Evolutionary conservation across 352 stramenopile genomes (phyloP).

Genomic region (Pythium guiyangense): DNA sequence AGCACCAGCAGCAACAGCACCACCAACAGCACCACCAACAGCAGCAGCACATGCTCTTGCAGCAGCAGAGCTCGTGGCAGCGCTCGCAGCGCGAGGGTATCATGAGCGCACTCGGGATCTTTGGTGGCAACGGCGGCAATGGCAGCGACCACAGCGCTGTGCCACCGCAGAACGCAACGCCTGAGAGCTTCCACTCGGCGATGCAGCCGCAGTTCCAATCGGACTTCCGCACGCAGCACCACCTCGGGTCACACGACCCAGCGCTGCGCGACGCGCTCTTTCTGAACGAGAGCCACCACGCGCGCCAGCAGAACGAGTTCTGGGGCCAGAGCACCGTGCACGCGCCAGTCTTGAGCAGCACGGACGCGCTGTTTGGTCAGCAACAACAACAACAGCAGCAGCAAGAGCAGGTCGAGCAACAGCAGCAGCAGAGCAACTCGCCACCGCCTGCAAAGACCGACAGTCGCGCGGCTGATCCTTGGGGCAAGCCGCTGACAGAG

Average conservation of each 20-base stretch:
- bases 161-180: conserved; percentile 13
- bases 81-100: conserved; percentile 68
- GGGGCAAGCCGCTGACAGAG: conserved; percentile 23
- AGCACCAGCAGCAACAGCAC: conserved; percentile 29
- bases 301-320: conserved; percentile 15
- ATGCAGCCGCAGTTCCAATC: conserved; percentile 53
- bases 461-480: conserved; percentile 18
- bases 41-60: conserved; percentile 61
- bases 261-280: conserved; percentile 27
- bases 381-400: conserved; percentile 4
- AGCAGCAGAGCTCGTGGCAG: conserved; percentile 79
- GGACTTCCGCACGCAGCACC: conserved; percentile 39
- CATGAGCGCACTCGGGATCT: conserved; percentile 72
- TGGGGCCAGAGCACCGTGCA: conserved; percentile 8
- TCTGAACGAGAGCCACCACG: conserved; percentile 15
- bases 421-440: conserved; percentile 7
- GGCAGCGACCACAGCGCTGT: conserved; percentile 6
- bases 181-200: conserved; percentile 26
- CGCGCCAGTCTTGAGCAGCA: not conserved
- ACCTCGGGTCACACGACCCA: conserved; percentile 18
- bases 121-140: conserved; percentile 26
- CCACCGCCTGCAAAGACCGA: conserved; percentile 11
- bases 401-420: not conserved
- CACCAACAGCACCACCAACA: conserved; percentile 54
- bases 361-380: conserved; percentile 1